Conservation (phyloP, 116 monocot genomes). For the Phalaenopsis hybrid region DNA sequence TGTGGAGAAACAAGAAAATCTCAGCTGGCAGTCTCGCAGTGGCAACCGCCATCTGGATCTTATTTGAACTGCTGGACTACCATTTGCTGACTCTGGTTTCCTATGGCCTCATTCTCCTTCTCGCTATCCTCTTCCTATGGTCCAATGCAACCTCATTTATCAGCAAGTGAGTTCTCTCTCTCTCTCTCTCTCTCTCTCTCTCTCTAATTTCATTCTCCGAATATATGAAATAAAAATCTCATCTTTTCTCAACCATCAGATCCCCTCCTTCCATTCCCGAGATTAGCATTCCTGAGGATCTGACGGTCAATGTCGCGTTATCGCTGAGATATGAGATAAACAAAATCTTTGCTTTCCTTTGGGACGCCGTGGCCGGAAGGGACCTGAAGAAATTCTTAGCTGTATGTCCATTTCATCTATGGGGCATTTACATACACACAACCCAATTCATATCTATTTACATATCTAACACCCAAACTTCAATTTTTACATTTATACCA, state of each 20-base stretch:
- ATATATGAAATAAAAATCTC: background rate
- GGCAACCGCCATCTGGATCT: constrained; percentile 55
- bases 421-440: too few relatives aligned
- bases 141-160: constrained; percentile 50
- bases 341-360: constrained; percentile 14
- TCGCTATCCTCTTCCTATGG: constrained; percentile 53
- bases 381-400: constrained; percentile 31
- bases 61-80: constrained; percentile 72
- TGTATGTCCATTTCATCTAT: constrained; percentile 11
- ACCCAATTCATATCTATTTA: too few relatives aligned
- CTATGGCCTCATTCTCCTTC: constrained; percentile 34
- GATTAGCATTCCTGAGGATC: constrained; percentile 20
- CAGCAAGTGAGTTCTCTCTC: constrained; percentile 39
- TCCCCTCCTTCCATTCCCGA: constrained; percentile 24
- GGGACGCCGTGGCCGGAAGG: constrained; percentile 15
- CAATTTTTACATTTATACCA: too few relatives aligned
- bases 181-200: background rate
- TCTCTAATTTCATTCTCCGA: background rate
- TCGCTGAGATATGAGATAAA: constrained; percentile 24
- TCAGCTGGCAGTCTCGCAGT: constrained; percentile 48
- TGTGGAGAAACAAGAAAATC: constrained; percentile 85
- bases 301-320: constrained; percentile 18
- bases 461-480: too few relatives aligned
- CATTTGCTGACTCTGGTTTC: constrained; percentile 50
- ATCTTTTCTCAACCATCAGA: constrained; percentile 7